Base-by-base conservation (phyloP, 148 eudicot genomes). In the Persicaria tinctoria region DNA sequence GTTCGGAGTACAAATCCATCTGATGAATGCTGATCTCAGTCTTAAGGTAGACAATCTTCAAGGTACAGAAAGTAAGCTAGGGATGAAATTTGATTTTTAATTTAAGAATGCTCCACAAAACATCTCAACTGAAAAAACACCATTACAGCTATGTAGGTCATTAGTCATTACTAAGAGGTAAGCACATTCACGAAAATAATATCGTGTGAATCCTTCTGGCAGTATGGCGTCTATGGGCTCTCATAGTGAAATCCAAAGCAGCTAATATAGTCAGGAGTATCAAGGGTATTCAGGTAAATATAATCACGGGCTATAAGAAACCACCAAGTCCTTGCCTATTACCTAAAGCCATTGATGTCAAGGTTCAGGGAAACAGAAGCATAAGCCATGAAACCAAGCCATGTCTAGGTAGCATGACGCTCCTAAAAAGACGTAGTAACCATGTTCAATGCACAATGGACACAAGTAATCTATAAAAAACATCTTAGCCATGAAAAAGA, bases 241-340 rank as follows among this genome's bases (percentile, higher is more conserved):
- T 60, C 66, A 59, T 59, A 59, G 41, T 38, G 38, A 64, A 6
- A 64, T 64, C 70, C 46, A 64, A 38, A 5, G 18, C 70, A 66
- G 17, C 8, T 66, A 41, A 66, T 27, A 5, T 41, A 66, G 47
- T 64, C 46, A 12, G 38, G 70, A 46, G 41, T 64, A 46, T 64
- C 70, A 12, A 64, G 70, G 47, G 68, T 57, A 23, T 20, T 64
- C 6, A 5, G 46, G 13, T 64, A 38, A 64, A 11, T 64, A 64
- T 64, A 41, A 16, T 64, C n/a, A 7, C 9, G 3, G 44, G 27
- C 27, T 60, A 4, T 41, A 41, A 64, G 70, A 38, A 50, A 50
- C 53, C 12, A 66, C 70, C 1, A 66, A 32, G 47, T 66, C 70
- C 41, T 13, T 66, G 44, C 12, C 70, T 13, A 66, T 13, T 66